Base-by-base conservation (phyloP, 73 alveolate genomes). In the Uronychia setigera region DNA sequence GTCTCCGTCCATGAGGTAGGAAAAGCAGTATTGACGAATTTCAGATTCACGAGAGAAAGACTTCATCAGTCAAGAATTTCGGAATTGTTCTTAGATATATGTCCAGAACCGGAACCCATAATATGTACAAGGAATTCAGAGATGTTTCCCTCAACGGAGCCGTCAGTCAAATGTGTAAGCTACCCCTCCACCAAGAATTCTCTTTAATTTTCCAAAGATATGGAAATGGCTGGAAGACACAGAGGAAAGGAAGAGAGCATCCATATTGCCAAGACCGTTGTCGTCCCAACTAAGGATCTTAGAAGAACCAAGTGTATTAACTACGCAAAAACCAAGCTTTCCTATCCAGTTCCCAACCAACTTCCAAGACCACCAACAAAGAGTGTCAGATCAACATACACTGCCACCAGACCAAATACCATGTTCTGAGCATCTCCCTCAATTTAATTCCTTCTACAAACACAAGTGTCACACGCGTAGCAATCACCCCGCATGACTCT, bases 71-170 rank as follows among this genome's bases (percentile, higher is more conserved):
- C 77, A 94, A 91, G 89, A 96, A 96, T 91, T 96, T 88, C 93
- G 99, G 99, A 29, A 91, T 96, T 78, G 98, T 92, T 59, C 93
- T 95, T 32, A 96, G 96, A 83, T 96, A 96, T 87, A 35, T 91
- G 92, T 93, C 99, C 31, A 96, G 98, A 95, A 93, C 97, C 78
- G 98, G 96, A 35, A 87, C 90, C 81, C 97, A 93, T 89, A 96
- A 96, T 96, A 94, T 96, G 98, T 96, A 96, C 96, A 96, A 93
- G 88, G 99, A 96, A 88, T 94, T 79, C 94, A 94, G 99, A 96
- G 97, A 92, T 85, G 87, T 91, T 88, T 80, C 97, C 35, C 93
- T 95, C 76, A 87, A 90, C 80, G 98, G 98, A 46, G 99, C 99
- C 58, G 96, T 96, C 85, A 87, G 96, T 84, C 96, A 94, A 84